A percentile compares a stretch with the other conserved stretches of the same genome.
Evolutionary conservation across 495 filamentous ascomycete genomes (phyloP).

Genomic region (Lichina pygmaea): DNA sequence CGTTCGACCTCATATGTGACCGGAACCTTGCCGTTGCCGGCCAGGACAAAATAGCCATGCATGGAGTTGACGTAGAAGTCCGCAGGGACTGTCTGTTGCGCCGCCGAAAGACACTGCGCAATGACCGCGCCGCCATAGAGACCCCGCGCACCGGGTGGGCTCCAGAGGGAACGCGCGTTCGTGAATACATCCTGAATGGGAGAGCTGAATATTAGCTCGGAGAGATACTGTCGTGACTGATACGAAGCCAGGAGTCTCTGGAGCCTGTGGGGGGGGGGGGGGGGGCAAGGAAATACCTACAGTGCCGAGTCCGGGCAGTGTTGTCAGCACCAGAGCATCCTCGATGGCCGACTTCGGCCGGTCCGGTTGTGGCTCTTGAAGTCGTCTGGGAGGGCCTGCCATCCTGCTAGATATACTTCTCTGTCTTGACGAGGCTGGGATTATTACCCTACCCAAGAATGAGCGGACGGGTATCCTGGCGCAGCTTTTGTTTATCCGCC

Average conservation of each 20-base stretch:
- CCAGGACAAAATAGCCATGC: conserved; percentile 97
- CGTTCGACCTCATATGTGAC: conserved; percentile 84
- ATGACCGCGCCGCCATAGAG: conserved; percentile 87
- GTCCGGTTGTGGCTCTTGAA: too few relatives aligned
- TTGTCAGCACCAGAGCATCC: conserved; percentile 63
- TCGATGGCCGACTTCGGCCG: conserved; percentile 52
- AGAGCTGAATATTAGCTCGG: background rate
- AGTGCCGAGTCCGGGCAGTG: conserved; percentile 52
- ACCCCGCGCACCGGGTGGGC: conserved; percentile 69
- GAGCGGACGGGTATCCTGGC: too few relatives aligned
- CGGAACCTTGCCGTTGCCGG: conserved; percentile 57
- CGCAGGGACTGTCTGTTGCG: conserved; percentile 54
- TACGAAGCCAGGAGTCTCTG: background rate
- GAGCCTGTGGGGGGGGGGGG: too few relatives aligned
- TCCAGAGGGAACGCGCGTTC: conserved; percentile 73
- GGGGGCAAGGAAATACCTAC: conserved; percentile 13
- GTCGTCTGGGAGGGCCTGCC: too few relatives aligned
- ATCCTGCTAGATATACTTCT: too few relatives aligned
- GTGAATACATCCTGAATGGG: conserved; percentile 86
- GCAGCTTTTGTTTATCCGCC: too few relatives aligned
- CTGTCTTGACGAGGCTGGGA: too few relatives aligned
- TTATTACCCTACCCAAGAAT: too few relatives aligned
- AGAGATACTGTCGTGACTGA: background rate
- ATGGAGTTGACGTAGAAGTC: conserved; percentile 75
- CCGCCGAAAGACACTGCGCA: conserved; percentile 71